These are phyloP conservation scores for Fomes fomentarius DNA, from an alignment of 1,284 basidiomycete species.

Conservation along the genomic window DNA sequence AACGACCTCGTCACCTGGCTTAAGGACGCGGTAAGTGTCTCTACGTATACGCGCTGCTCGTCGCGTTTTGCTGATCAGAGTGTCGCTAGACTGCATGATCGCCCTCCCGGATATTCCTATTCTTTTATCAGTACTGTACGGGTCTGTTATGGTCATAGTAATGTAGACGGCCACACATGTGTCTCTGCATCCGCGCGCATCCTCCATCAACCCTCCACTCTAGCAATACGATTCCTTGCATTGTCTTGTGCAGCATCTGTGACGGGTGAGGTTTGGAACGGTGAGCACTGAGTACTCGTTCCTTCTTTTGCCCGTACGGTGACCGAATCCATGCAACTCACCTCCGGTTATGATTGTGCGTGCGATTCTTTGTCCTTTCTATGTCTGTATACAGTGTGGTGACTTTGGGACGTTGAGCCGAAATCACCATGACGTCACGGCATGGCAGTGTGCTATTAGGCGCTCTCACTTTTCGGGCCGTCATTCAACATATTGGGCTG, in stretches of 20 bases:
- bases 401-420: no score
- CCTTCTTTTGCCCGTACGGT: no score
- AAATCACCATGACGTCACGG: no score
- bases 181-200: slow-evolving; percentile 5
- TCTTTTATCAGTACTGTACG: slow-evolving; percentile 21
- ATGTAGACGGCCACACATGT: slow-evolving; percentile 30
- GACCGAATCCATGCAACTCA: no score
- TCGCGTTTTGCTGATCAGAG: neutral
- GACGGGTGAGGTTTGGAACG: no score
- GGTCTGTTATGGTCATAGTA: slow-evolving; percentile 25
- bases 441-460: no score
- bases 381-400: no score
- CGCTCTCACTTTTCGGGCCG: no score
- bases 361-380: no score
- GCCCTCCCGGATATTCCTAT: neutral
- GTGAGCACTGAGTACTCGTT: no score
- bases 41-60: neutral
- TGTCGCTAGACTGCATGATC: slow-evolving; percentile 26
- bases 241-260: slow-evolving; percentile 1
- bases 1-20: slow-evolving; percentile 85
- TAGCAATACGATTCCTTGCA: slow-evolving; percentile 18
- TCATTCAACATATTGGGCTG: no score
- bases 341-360: no score
- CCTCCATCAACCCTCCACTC: slow-evolving; percentile 8
- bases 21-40: slow-evolving; percentile 64